Conservation (phyloP, 306 rosid genomes). For the Abrus precatorius region DNA sequence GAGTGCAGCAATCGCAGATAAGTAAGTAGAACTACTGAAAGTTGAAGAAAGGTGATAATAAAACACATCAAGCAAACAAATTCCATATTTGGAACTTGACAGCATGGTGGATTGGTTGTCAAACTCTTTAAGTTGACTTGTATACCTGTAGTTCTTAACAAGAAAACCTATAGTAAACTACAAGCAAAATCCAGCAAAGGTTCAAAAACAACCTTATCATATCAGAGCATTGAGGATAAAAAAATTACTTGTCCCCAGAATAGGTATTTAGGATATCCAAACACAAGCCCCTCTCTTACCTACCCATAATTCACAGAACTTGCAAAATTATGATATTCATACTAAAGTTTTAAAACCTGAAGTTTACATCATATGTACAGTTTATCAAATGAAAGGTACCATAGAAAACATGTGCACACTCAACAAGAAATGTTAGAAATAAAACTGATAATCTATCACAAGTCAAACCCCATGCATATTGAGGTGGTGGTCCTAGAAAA, state of each 20-base stretch:
- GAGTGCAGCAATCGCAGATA: no score
- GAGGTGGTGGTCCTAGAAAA: background rate
- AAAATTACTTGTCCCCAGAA: background rate
- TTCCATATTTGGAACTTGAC: no score
- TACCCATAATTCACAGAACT: background rate
- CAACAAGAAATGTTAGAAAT: background rate
- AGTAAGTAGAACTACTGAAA: no score
- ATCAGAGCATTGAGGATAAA: no score
- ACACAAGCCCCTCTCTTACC: background rate
- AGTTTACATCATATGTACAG: background rate
- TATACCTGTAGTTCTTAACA: no score
- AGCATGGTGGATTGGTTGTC: no score
- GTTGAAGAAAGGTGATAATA: no score
- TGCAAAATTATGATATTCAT: background rate
- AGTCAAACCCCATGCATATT: background rate
- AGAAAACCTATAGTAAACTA: no score
- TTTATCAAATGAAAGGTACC: background rate
- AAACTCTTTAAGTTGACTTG: no score
- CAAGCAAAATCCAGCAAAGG: no score
- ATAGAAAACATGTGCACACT: background rate
- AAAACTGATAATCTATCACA: background rate
- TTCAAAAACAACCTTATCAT: no score
- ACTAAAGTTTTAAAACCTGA: slow-evolving; percentile 2
- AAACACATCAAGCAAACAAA: no score
- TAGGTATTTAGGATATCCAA: background rate